A percentile compares a stretch with the other conserved stretches of the same genome.
phyloP scores from a whole-genome alignment of 2,329 filamentous ascomycete genomes.

The Hypomyces rosellus region DNA sequence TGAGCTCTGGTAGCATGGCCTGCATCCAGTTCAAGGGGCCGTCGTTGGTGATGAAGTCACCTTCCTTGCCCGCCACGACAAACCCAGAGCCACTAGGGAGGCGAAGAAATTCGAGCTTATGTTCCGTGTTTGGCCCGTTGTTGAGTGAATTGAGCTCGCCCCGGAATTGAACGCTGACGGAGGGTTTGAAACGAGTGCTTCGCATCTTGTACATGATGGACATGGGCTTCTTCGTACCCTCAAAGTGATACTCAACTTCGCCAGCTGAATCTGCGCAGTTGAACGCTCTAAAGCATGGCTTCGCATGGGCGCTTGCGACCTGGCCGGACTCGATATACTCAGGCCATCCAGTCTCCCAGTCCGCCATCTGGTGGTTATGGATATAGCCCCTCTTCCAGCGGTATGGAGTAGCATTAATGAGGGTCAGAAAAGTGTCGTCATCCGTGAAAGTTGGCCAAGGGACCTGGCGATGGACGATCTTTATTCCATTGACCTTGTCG shows the following conservation, averaged over 20 bases:
- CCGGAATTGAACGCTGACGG: slow-evolving; percentile 16
- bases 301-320: slow-evolving; percentile 9
- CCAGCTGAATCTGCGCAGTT: slow-evolving; percentile 17
- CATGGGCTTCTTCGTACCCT: slow-evolving; percentile 21
- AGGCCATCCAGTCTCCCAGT: slow-evolving; percentile 19
- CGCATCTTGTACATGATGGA: slow-evolving; percentile 21
- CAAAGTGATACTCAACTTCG: slow-evolving; percentile 24
- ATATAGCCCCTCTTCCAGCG: slow-evolving; percentile 19
- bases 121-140: slow-evolving; percentile 8
- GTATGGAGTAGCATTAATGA: slow-evolving; percentile 31
- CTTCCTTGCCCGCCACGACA: slow-evolving; percentile 25
- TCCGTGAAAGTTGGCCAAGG: too few species aligned
- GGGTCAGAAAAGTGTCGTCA: slow-evolving; percentile 16
- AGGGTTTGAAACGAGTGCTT: slow-evolving; percentile 2
- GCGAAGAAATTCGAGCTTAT: slow-evolving; percentile 14
- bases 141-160: slow-evolving; percentile 19
- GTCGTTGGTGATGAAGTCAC: slow-evolving; percentile 23
- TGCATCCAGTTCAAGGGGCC: slow-evolving; percentile 26
- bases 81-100: slow-evolving; percentile 20
- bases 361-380: slow-evolving; percentile 15
- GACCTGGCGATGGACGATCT: too few species aligned
- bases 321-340: slow-evolving; percentile 22
- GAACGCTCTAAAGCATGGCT: background rate
- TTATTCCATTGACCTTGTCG: too few species aligned
- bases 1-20: slow-evolving; percentile 19